A percentile compares a stretch with the other conserved stretches of the same genome.
Conservation (phyloP, 805 yeast genomes). For the Cyberlindnera saturnus region DNA sequence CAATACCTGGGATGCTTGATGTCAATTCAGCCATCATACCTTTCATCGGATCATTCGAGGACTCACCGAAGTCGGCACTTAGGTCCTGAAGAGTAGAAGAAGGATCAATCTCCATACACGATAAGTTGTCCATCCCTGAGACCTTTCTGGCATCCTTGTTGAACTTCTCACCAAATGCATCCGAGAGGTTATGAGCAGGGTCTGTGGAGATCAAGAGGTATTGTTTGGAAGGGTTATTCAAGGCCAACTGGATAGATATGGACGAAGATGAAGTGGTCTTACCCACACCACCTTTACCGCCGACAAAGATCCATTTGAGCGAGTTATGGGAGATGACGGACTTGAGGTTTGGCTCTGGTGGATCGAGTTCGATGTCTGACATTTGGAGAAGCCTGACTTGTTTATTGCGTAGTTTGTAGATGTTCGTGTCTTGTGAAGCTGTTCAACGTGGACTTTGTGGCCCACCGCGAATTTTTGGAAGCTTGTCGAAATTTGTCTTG, state of each 20-base stretch:
- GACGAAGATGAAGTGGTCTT: slow-evolving; percentile 97
- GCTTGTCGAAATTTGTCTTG: not conserved
- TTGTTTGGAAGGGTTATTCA: slow-evolving; percentile 69
- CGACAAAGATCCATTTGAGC: slow-evolving; percentile 95
- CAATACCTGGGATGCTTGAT: slow-evolving; percentile 95
- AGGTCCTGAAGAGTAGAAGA: slow-evolving; percentile 89
- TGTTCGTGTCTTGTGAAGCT: too few relatives aligned
- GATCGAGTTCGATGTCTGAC: slow-evolving; percentile 22
- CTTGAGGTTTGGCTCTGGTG: slow-evolving; percentile 60
- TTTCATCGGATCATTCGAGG: slow-evolving; percentile 49
- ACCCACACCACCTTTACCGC: slow-evolving; percentile 99
- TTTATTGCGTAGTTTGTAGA: not conserved
- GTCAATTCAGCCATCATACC: slow-evolving; percentile 86
- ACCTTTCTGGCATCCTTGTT: slow-evolving; percentile 95
- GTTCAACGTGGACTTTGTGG: too few relatives aligned
- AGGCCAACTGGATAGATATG: slow-evolving; percentile 88
- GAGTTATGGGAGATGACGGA: slow-evolving; percentile 61
- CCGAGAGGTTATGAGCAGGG: slow-evolving; percentile 97
- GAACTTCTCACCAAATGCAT: slow-evolving; percentile 97
- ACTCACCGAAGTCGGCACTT: slow-evolving; percentile 36
- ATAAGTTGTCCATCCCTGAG: slow-evolving; percentile 79
- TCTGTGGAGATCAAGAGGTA: slow-evolving; percentile 92
- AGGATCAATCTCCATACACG: slow-evolving; percentile 99
- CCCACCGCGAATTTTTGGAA: not conserved
- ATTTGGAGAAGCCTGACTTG: slow-evolving; percentile 2